Percentiles rank a stretch among this genome's conserved stretches.
phyloP scores from a whole-genome alignment of 768 basidiomycete genomes.

The Ephemerocybe angulata region DNA sequence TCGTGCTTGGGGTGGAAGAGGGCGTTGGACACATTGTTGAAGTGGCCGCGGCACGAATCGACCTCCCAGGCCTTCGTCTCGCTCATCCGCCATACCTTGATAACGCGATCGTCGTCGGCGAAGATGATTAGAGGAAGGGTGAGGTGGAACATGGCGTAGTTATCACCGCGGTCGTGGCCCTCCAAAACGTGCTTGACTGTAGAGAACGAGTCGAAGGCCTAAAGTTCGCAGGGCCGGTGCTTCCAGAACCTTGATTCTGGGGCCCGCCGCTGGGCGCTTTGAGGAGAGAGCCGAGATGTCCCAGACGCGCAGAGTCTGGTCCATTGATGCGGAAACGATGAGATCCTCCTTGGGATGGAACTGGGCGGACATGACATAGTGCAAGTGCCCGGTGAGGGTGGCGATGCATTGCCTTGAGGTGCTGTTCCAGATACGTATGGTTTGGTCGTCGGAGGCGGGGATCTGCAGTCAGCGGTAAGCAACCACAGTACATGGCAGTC shows the following conservation, averaged over 20 bases:
- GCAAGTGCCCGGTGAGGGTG: slow-evolving; percentile 96
- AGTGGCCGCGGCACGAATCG: slow-evolving; percentile 95
- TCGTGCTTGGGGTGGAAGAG: slow-evolving; percentile 98
- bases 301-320: slow-evolving; percentile 99
- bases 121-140: slow-evolving; percentile 96
- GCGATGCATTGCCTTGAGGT: slow-evolving; percentile 97
- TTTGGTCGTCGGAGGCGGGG: no score
- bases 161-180: slow-evolving; percentile 94
- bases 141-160: slow-evolving; percentile 96
- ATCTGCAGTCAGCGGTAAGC: no score
- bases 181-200: slow-evolving; percentile 98
- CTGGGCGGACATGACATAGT: slow-evolving; percentile 98
- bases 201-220: slow-evolving; percentile 86
- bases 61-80: slow-evolving; percentile 99
- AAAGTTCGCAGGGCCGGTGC: slow-evolving; percentile 56
- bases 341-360: slow-evolving; percentile 99
- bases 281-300: slow-evolving; percentile 92
- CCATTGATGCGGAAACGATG: slow-evolving; percentile 97
- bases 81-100: slow-evolving; percentile 99
- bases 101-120: slow-evolving; percentile 92
- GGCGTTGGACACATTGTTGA: slow-evolving; percentile 94
- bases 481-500: no score
- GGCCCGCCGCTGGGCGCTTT: slow-evolving; percentile 56
- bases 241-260: slow-evolving; percentile 32
- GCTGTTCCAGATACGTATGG: slow-evolving; percentile 99